These are phyloP conservation scores for Lachancea cidri DNA, from an alignment of 805 yeast species.

Conservation along the genomic window DNA sequence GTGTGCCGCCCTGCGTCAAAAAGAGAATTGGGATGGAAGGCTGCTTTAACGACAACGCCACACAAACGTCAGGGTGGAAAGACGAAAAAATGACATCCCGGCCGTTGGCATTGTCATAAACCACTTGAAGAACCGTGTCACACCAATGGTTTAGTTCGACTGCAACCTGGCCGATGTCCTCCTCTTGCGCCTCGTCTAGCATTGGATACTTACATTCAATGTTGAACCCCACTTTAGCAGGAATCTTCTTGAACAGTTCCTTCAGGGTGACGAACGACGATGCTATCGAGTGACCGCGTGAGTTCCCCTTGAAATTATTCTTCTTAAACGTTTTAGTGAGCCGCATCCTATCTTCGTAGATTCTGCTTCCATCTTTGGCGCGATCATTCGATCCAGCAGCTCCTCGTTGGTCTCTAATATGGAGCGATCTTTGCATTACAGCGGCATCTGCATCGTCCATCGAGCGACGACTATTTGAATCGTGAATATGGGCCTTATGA, in stretches of 20 bases:
- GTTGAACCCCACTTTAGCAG: conserved; percentile 83
- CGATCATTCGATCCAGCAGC: neutral
- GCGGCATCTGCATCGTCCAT: conserved; percentile 24
- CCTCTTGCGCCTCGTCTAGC: conserved; percentile 86
- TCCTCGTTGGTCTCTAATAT: conserved; percentile 1
- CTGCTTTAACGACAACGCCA: conserved; percentile 81
- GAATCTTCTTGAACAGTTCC: conserved; percentile 77
- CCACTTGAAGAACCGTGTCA: conserved; percentile 75
- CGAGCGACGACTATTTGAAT: conserved; percentile 25
- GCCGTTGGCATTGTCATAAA: conserved; percentile 71
- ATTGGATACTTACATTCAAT: conserved; percentile 94
- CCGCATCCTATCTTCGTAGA: conserved; percentile 57
- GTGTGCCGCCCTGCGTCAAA: conserved; percentile 84
- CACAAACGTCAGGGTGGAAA: conserved; percentile 91
- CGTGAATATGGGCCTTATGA: conserved; percentile 7
- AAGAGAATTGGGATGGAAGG: conserved; percentile 89
- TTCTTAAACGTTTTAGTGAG: conserved; percentile 83
- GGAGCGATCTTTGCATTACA: conserved; percentile 4
- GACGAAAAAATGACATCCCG: conserved; percentile 88
- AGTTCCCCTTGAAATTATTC: conserved; percentile 88
- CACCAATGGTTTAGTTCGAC: conserved; percentile 83
- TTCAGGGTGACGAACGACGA: conserved; percentile 85
- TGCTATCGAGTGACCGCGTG: conserved; percentile 83
- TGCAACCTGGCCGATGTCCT: conserved; percentile 80
- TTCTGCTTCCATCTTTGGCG: conserved; percentile 1